Base-by-base conservation (phyloP, 306 rosid genomes). In the Potentilla sterilis region DNA sequence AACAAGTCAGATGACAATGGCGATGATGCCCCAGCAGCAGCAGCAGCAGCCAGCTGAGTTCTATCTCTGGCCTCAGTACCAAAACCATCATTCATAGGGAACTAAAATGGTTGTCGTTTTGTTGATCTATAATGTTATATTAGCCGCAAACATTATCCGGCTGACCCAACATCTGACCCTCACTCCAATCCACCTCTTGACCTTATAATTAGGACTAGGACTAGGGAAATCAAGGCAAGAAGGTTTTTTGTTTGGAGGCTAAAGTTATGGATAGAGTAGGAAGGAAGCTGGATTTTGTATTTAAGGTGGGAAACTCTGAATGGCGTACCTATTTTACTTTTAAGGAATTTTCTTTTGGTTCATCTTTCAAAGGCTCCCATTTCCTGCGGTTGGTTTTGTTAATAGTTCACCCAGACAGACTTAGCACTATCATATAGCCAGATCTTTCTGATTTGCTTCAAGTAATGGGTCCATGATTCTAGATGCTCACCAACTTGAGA, bases 1-100 rank as follows among this genome's bases (percentile, higher is more conserved):
- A 21, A 42, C 77, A 19, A 42, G 77, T n/a, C 83, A 88, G 13
- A 47, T 84, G 63, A 70, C 73, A 10, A 65, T 85, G 57, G 69
- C 75, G 3, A 65, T 65, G 69, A 65, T 65, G 47, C 69, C 69
- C 28, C 46, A 64, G 24, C 69, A 64, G 68, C 68, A 46, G 43
- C 70, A 65, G 49, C 89, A 89, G 55, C 63, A 87, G 22, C 72
- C 89, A 32, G 72, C 92, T 4, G 98, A 96, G 92, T 96, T 90
- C 81, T 90, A 73, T 19, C 73, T 89, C 9, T 96, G 99, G 98
- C 98, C 98, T 78, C 92, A 81, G 21, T 69, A 69, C 70, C 98
- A 89, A 87, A 65, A 88, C 6, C 88, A 87, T 73, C 28, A 87
- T 70, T 90, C 83, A 88, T 76, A 68, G 47, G 46, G 47, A 28